These are phyloP conservation scores for Pseudocercospora ulei DNA, from an alignment of 2,329 filamentous ascomycete genomes.

Conservation along the genomic window DNA sequence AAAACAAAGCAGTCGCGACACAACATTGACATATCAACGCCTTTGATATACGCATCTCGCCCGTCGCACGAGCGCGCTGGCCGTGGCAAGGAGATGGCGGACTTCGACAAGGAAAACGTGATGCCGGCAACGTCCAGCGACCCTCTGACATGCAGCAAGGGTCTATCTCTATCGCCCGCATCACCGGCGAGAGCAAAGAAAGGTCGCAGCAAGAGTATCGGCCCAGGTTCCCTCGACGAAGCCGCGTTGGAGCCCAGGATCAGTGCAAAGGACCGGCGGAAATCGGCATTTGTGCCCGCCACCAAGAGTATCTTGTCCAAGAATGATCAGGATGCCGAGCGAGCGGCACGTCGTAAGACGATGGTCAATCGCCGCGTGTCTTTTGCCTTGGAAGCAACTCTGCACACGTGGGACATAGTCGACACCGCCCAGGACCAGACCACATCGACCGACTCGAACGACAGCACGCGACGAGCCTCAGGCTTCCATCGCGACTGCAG, in stretches of 20 bases:
- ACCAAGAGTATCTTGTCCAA: constrained; percentile 50
- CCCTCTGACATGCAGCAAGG: constrained; percentile 23
- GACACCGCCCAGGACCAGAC: constrained; percentile 83
- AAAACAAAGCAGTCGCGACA: constrained; percentile 3
- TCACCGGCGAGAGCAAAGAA: constrained; percentile 46
- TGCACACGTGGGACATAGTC: constrained; percentile 91
- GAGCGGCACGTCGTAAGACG: constrained; percentile 71
- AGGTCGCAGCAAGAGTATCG: constrained; percentile 89
- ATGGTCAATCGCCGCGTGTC: constrained; percentile 78
- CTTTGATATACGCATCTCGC: background rate
- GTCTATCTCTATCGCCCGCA: constrained; percentile 16
- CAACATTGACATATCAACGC: background rate
- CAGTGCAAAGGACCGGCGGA: constrained; percentile 29
- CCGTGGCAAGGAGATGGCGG: constrained; percentile 8
- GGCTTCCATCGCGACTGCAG: constrained; percentile 40
- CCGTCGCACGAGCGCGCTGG: constrained; percentile 5
- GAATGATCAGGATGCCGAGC: constrained; percentile 43
- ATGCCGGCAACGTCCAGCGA: constrained; percentile 31
- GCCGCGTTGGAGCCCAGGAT: constrained; percentile 42
- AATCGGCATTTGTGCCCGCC: constrained; percentile 43
- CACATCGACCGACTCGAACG: constrained; percentile 58
- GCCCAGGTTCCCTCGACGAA: constrained; percentile 78
- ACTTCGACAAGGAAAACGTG: constrained; percentile 33
- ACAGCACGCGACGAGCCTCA: constrained; percentile 65
- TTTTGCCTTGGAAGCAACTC: constrained; percentile 90